Base-by-base conservation (phyloP, 78 protist species). In the Dictyostelium firmibasis region DNA sequence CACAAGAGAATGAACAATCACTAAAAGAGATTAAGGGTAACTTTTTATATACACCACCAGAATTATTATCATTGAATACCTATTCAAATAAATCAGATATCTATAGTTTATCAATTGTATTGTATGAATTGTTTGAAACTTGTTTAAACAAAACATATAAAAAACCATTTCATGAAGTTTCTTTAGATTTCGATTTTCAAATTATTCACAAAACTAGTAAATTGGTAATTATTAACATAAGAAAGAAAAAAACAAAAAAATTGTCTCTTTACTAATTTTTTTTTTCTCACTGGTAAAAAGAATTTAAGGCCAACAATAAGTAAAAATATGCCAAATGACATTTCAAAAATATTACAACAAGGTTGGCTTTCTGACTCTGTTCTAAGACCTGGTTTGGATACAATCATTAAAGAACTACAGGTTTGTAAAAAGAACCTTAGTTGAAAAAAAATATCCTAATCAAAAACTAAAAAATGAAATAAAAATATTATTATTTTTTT, bases 1-100 rank as follows among this genome's bases (percentile, higher is more conserved):
- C 53, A 0, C 70, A 47, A 20, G 94, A 89, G 38, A 88, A 88
- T 79, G 20, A 23, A 4, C 23, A 50, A 16, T 75, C 87, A 20
- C 27, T 89, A n/a, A 77, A 44, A 23, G 81, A 81, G 18, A 89
- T 89, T 20, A 64, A 47, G 33, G 87, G 83, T 3, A 69, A 69
- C 31, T 89, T 47, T 29, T 43, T 89, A 18, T 89, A 89, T 50
- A 67, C 94, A 67, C 94, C 94, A 70, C 94, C 94, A 27, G 94
- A 89, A 9, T 35, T 89, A 14, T 16, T 78, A 23, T 64, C 78
- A 3, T 72, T 79, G 38, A 44, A 31, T 23, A 25, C 84, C 29
- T 92, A 29, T 33, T 50, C 83, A 43, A 1, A 47, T 10, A 84
- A 92, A 74, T 84, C 96, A 0, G 96, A 92, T 92, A 60, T 92